These are phyloP conservation scores for Margaritispora aquatica DNA, from an alignment of 495 filamentous ascomycete species.

Conservation along the genomic window DNA sequence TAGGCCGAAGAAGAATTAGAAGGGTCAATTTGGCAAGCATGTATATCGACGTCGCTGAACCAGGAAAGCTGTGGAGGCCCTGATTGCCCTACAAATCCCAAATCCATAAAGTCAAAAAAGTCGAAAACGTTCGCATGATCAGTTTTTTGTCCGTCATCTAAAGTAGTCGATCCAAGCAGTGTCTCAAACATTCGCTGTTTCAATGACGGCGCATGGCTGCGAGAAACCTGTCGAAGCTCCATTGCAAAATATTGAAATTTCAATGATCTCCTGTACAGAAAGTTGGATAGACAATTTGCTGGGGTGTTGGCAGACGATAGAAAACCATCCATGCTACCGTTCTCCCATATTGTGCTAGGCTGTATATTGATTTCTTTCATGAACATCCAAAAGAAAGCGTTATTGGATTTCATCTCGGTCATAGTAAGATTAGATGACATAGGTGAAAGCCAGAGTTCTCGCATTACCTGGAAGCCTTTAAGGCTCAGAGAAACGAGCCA, in stretches of 20 bases:
- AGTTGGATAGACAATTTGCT: slow-evolving; percentile 38
- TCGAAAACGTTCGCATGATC: slow-evolving; percentile 76
- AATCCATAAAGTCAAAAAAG: slow-evolving; percentile 82
- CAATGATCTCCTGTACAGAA: slow-evolving; percentile 64
- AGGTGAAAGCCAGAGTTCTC: slow-evolving; percentile 75
- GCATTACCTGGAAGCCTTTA: slow-evolving; percentile 69
- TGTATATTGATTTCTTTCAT: slow-evolving; percentile 57
- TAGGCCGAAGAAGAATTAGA: slow-evolving; percentile 43
- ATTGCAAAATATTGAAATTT: slow-evolving; percentile 76
- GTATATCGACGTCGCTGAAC: slow-evolving; percentile 57
- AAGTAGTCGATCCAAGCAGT: slow-evolving; percentile 64
- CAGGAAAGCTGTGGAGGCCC: slow-evolving; percentile 40
- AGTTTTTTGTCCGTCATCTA: slow-evolving; percentile 55
- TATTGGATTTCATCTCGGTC: slow-evolving; percentile 66
- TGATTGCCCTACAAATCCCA: slow-evolving; percentile 48
- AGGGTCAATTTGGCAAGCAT: slow-evolving; percentile 47
- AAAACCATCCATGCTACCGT: slow-evolving; percentile 36
- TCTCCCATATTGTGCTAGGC: slow-evolving; percentile 64
- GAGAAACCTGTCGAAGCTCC: slow-evolving; percentile 73
- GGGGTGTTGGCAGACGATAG: slow-evolving; percentile 20
- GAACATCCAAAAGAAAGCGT: slow-evolving; percentile 67
- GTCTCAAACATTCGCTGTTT: slow-evolving; percentile 73
- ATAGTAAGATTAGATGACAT: slow-evolving; percentile 70
- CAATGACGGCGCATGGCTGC: slow-evolving; percentile 62
- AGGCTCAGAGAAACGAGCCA: slow-evolving; percentile 70